Evolutionary conservation across 192 early-diverging fungal species (phyloP), one percentile per base, ranked within the genome.

Genomic region (Gryganskiella cystojenkinii): DNA sequence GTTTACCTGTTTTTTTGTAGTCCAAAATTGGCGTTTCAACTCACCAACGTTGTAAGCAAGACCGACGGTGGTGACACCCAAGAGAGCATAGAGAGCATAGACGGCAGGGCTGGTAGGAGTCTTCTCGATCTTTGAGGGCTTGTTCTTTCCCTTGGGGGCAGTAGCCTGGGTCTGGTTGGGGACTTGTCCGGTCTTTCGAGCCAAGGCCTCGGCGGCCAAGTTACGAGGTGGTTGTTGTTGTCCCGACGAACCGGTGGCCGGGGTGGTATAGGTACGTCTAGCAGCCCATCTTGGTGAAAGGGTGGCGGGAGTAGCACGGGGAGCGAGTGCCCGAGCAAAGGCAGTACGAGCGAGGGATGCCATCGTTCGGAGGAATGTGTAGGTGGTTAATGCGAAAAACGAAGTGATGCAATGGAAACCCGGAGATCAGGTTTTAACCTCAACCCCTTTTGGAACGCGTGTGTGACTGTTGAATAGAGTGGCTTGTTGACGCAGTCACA

Each of bases 71-170:
- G 63, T 49, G 19, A 70, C 61, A 35, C 73, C 67, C 25, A 64
- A 68, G 25, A 82, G 80, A 2, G 67, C 64, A 31, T 70, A 80
- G 14, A 82, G 61, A 20, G 80, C 79, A 64, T 83, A 59, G 24
- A 73, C 37, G 37, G 79, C 80, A 59, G 66, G 71, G 56, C 65
- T 74, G 24, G 56, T 81, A 14, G 61, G 60, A 3, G 74, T 83
- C 49, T 87, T 70, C 35, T 71, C 80, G 34, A 79, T 73, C 67
- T 84, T 84, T 6, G 81, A 72, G 17, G 85, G 85, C 60, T 87
- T 87, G 57, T 82, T 84, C 58, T 84, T 80, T 28, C 85, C 76
- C 60, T 86, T 86, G 33, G 85, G 85, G 2, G 70, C 65, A 28
- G 83, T 87, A 9, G 80, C 60, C 63, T 67, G 74, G 34, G 80